Base-by-base conservation (phyloP, 305 asterid species). In the Fraxinus sp. region DNA sequence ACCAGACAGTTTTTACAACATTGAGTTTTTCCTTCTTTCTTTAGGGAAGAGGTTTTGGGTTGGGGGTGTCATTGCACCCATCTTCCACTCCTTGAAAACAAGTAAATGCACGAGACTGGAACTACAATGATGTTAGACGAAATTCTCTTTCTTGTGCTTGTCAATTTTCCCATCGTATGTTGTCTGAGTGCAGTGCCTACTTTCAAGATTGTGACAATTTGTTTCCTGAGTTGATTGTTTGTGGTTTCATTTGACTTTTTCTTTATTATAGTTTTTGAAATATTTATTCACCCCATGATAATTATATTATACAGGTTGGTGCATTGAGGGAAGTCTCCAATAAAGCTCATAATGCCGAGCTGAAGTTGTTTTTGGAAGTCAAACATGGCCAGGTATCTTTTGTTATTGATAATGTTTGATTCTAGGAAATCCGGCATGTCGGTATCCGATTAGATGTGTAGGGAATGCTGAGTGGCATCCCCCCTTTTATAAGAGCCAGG, bases 291-390 rank as follows among this genome's bases (percentile, higher is more conserved):
- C 75, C 76, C 55, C 39, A 22, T 79, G 77, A 62, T 79, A 73
- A 80, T 74, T 79, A 36, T 83, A 41, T 24, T 82, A 26, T 88
- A 86, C 90, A 97, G 99, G 99, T 95, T 80, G 97, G 98, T 81
- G 93, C 93, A 89, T 84, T 95, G 87, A 91, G 96, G 86, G 98
- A 97, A 83, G 94, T 86, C 79, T 92, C 98, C 68, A 94, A 88
- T 84, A 93, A 93, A 89, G 91, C 91, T 77, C 90, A 93, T 84
- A 91, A 90, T 89, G 98, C 98, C 7, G 98, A 95, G 82, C 89
- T 97, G 78, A 95, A 93, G 86, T 87, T 97, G 86, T 93, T 95
- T 84, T 84, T 97, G 94, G 98, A 97, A 93, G 91, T 92, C 55
- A 90, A 91, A 79, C 82, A 20, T 84, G 98, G 94, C 70, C 90